phyloP scores from a whole-genome alignment of 2,329 filamentous ascomycete genomes.

The Trichoderma sp. region DNA sequence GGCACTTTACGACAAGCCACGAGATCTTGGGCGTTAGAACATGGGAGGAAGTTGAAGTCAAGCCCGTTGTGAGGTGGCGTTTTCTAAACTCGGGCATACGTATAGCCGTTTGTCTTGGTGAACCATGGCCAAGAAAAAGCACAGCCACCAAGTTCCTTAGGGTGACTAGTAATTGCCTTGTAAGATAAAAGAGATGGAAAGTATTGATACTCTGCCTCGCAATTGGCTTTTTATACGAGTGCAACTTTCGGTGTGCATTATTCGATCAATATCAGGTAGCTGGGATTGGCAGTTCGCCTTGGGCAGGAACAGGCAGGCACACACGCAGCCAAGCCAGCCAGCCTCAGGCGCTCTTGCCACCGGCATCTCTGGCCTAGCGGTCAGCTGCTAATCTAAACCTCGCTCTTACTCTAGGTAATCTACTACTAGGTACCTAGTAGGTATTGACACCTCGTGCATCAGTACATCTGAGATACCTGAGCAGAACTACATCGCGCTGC shows the following conservation, averaged over 20 bases:
- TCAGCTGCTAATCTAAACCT: background rate
- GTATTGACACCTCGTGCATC: background rate
- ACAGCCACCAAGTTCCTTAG: background rate
- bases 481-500: background rate
- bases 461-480: background rate
- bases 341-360: background rate
- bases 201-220: background rate
- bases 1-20: background rate
- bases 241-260: background rate
- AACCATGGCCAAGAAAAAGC: background rate
- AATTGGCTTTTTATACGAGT: background rate
- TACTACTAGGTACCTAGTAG: too few relatives aligned
- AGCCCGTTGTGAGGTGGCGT: background rate
- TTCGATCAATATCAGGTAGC: background rate
- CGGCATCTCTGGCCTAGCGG: background rate
- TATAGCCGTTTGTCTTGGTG: background rate
- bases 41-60: too few relatives aligned
- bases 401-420: background rate
- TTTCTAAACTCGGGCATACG: background rate
- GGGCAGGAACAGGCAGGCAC: background rate
- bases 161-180: too few relatives aligned
- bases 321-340: background rate
- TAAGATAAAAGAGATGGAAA: background rate
- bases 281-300: background rate
- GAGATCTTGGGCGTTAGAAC: background rate